Evolutionary conservation across 805 yeast genomes (phyloP).

Genomic region (Pichia thaimueangensis): DNA sequence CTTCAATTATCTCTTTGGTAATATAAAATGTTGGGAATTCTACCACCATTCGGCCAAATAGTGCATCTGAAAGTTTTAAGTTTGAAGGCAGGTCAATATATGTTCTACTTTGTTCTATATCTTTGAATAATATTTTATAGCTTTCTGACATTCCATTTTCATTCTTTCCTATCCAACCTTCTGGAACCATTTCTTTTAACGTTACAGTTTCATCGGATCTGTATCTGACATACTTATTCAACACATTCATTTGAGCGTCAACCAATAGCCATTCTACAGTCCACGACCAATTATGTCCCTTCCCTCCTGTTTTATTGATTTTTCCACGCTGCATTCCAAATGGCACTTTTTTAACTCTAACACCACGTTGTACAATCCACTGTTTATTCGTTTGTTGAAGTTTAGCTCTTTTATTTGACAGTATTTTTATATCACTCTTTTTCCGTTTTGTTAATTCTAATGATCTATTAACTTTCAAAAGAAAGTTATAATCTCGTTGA

Average conservation of each 20-base stretch:
- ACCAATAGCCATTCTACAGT: conserved; percentile 66
- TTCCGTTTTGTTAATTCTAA: conserved; percentile 6
- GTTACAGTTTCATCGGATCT: conserved; percentile 34
- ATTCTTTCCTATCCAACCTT: conserved; percentile 9
- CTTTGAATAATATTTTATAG: conserved; percentile 29
- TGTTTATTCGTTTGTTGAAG: conserved; percentile 31
- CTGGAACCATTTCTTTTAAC: conserved; percentile 37
- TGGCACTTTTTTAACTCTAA: conserved; percentile 56
- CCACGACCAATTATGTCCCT: conserved; percentile 64
- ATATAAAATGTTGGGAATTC: conserved; percentile 73
- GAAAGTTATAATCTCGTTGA: conserved; percentile 79
- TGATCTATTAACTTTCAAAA: conserved; percentile 43
- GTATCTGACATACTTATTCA: conserved; percentile 29
- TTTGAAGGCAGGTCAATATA: not conserved
- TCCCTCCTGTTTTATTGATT: conserved; percentile 48
- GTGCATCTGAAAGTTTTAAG: conserved; percentile 26
- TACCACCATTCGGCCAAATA: conserved; percentile 55
- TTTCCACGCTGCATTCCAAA: conserved; percentile 66
- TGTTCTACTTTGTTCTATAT: conserved; percentile 19
- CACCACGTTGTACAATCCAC: conserved; percentile 43
- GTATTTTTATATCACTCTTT: conserved; percentile 1
- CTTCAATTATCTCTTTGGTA: conserved; percentile 17
- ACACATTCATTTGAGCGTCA: conserved; percentile 14
- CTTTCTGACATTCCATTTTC: conserved; percentile 2
- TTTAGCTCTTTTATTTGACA: conserved; percentile 34